Conservation (phyloP, 768 basidiomycete genomes). For the Amanita molliuscula region DNA sequence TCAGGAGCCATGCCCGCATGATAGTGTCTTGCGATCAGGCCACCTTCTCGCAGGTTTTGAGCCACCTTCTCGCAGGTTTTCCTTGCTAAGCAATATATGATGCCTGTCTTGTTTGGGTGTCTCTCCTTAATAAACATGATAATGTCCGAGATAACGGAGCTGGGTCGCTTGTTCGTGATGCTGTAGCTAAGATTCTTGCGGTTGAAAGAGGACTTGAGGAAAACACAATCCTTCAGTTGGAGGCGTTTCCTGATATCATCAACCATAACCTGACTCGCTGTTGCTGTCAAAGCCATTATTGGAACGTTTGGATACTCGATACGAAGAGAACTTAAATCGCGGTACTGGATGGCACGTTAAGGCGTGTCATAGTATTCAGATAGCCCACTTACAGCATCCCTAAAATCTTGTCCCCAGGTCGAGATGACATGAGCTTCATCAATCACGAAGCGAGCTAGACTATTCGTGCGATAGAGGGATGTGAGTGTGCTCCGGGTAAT, state of each 20-base stretch:
- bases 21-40: conserved; percentile 65
- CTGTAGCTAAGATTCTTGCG: conserved; percentile 83
- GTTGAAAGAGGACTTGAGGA: conserved; percentile 82
- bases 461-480: conserved; percentile 41
- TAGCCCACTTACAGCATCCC: conserved; percentile 52
- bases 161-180: conserved; percentile 34
- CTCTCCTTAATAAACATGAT: conserved; percentile 52
- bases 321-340: conserved; percentile 56
- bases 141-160: conserved; percentile 45
- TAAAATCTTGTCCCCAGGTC: conserved; percentile 91
- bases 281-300: conserved; percentile 95
- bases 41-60: conserved; percentile 45
- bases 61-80: conserved; percentile 78
- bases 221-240: conserved; percentile 43
- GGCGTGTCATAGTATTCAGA: background rate
- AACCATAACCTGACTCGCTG: conserved; percentile 71
- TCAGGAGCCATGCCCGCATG: conserved; percentile 67
- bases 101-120: conserved; percentile 55
- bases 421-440: conserved; percentile 97
- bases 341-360: conserved; percentile 41
- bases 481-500: conserved; percentile 44
- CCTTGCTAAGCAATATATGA: conserved; percentile 76
- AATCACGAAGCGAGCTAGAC: conserved; percentile 82
- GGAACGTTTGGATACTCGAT: conserved; percentile 70
- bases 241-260: conserved; percentile 73